Percentiles rank a stretch among this genome's conserved stretches.
These are phyloP conservation scores for Macadamia tetraphylla DNA, from an alignment of 164 flowering plant species.

Conservation along the genomic window DNA sequence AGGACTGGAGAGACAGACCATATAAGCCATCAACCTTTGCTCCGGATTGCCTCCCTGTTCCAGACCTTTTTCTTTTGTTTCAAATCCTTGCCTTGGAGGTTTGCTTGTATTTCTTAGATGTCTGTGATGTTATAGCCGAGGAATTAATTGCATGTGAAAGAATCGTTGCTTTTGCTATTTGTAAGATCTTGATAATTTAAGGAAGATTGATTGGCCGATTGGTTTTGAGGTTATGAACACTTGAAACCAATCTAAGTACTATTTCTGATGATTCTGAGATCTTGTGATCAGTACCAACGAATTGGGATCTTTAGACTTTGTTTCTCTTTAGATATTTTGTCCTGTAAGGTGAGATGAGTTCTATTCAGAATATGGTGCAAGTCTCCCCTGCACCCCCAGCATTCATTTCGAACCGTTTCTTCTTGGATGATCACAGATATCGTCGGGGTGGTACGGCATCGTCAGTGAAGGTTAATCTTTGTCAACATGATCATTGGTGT, in stretches of 20 bases:
- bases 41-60: no score
- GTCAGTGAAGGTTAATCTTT: no score
- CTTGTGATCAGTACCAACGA: neutral
- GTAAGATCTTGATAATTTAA: constrained; percentile 9
- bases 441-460: no score
- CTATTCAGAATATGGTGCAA: constrained; percentile 33
- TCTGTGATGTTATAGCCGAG: constrained; percentile 17
- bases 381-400: no score
- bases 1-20: no score
- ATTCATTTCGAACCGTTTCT: no score
- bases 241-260: neutral
- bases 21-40: no score
- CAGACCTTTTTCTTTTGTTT: constrained; percentile 2
- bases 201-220: neutral
- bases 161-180: constrained; percentile 11
- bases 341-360: constrained; percentile 31
- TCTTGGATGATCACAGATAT: no score
- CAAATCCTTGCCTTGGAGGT: constrained; percentile 15
- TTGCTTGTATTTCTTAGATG: constrained; percentile 22
- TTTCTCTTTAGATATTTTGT: no score
- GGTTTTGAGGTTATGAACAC: neutral
- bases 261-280: neutral
- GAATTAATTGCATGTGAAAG: constrained; percentile 16
- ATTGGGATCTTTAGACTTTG: neutral
- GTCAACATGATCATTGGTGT: no score